A percentile compares a stretch with the other conserved stretches of the same genome.
Conservation (phyloP, 2,329 filamentous ascomycete species). For the Dendryphion nanum region DNA sequence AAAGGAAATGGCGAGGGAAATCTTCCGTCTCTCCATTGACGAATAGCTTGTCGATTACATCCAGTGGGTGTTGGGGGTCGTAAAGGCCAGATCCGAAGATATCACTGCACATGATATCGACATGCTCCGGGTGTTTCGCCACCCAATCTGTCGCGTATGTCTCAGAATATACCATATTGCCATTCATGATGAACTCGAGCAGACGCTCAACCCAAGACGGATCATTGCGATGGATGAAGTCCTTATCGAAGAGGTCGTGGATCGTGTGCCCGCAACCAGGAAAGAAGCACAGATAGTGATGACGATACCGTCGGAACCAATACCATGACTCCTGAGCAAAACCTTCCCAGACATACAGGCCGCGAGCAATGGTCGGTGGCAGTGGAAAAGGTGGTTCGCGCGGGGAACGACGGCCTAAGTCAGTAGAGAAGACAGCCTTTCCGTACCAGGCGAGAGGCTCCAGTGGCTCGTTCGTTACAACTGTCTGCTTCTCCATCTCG, state of each 20-base stretch:
- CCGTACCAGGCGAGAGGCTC: too few relatives aligned
- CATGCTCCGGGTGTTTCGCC: conserved; percentile 15
- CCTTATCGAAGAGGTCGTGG: conserved; percentile 33
- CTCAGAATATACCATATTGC: conserved; percentile 19
- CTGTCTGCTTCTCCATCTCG: too few relatives aligned
- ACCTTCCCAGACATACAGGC: conserved; percentile 11
- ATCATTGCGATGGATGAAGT: conserved; percentile 33
- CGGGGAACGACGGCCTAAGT: conserved; percentile 6
- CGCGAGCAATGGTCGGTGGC: conserved; percentile 24
- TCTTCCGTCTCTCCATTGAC: conserved; percentile 17
- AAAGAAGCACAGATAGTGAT: conserved; percentile 26
- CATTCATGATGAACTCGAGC: conserved; percentile 23
- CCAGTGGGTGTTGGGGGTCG: conserved; percentile 15
- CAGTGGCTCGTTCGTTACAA: too few relatives aligned
- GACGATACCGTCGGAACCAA: conserved; percentile 23
- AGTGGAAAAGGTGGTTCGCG: conserved; percentile 5
- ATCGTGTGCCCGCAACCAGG: conserved; percentile 23
- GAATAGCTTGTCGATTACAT: conserved; percentile 30
- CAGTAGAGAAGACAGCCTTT: conserved; percentile 16
- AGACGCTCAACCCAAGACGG: conserved; percentile 25
- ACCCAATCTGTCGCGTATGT: conserved; percentile 24
- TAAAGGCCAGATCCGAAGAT: conserved; percentile 16
- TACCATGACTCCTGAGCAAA: conserved; percentile 19
- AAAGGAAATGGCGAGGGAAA: conserved; percentile 29
- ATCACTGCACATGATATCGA: conserved; percentile 15